These are phyloP conservation scores for Botrytis elliptica DNA, from an alignment of 2,329 filamentous ascomycete genomes.

Conservation along the genomic window DNA sequence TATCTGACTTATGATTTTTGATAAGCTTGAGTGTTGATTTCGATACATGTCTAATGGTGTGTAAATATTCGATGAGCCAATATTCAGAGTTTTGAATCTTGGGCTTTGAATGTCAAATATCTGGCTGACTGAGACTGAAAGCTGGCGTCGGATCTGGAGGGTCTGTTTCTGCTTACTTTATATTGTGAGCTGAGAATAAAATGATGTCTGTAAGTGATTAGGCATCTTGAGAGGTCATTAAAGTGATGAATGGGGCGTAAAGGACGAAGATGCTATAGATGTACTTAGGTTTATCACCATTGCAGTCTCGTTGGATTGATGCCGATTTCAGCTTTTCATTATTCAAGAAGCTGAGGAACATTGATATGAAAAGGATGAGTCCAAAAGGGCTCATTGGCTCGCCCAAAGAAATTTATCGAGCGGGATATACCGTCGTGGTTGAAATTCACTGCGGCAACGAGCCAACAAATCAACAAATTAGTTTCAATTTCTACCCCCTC, in stretches of 20 bases:
- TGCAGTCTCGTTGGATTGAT: not conserved
- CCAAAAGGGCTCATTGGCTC: not conserved
- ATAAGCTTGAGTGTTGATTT: not conserved
- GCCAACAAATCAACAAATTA: not conserved
- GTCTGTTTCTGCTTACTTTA: not conserved
- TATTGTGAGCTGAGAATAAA: not conserved
- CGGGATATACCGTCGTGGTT: not conserved
- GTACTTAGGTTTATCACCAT: not conserved
- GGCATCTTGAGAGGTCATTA: too few species aligned
- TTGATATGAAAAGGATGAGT: not conserved
- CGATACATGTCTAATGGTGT: not conserved
- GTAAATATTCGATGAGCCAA: accelerated
- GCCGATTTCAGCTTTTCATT: not conserved
- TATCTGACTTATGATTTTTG: accelerated
- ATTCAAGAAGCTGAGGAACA: too few species aligned
- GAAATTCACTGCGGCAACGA: not conserved
- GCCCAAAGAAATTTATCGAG: not conserved
- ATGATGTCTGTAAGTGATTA: not conserved
- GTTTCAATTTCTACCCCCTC: not conserved
- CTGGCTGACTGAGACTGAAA: accelerated
- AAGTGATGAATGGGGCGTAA: not conserved
- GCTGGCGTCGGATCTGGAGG: not conserved
- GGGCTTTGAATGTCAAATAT: not conserved
- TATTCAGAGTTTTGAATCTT: not conserved
- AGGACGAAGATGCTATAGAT: accelerated